Evolutionary conservation across 169 alveolate species (phyloP).

Genomic region (Besnoitia besnoiti): DNA sequence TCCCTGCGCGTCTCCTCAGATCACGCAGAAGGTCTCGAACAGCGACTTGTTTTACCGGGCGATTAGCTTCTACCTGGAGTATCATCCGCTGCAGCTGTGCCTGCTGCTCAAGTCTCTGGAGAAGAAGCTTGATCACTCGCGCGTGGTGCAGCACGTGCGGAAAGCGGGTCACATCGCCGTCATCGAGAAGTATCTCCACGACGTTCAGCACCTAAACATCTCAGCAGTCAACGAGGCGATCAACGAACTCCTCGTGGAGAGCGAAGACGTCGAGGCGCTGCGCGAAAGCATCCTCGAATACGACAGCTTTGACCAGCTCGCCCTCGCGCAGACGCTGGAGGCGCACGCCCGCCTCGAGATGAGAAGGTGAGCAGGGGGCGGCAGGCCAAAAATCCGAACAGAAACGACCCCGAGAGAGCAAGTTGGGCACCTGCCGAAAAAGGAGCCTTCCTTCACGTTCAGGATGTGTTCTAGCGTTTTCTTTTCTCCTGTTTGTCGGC

Average conservation of each 20-base stretch:
- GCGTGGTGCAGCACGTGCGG: conserved; percentile 91
- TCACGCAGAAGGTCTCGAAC: conserved; percentile 88
- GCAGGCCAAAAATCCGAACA: background rate
- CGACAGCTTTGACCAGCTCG: conserved; percentile 95
- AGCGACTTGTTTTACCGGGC: conserved; percentile 97
- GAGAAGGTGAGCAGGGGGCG: conserved; percentile 91
- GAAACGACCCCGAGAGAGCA: background rate
- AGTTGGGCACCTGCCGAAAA: no score
- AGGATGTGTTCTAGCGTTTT: no score
- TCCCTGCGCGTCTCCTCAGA: no score
- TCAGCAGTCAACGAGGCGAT: conserved; percentile 97
- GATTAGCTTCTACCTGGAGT: conserved; percentile 97
- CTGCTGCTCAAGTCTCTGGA: conserved; percentile 84
- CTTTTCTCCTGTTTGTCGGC: no score
- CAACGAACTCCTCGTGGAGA: conserved; percentile 96
- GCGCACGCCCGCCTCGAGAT: conserved; percentile 95
- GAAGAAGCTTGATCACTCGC: conserved; percentile 88
- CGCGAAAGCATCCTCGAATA: conserved; percentile 90
- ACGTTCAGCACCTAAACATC: conserved; percentile 86
- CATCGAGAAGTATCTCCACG: conserved; percentile 79
- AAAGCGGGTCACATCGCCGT: conserved; percentile 82
- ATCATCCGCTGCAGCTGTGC: conserved; percentile 97
- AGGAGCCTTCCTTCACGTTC: no score
- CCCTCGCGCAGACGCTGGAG: conserved; percentile 87
- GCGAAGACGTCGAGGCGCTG: conserved; percentile 94